Evolutionary conservation across 108 stramenopile species (phyloP), one percentile per base, ranked within the genome.

Genomic region (Conticribra guillardii): DNA sequence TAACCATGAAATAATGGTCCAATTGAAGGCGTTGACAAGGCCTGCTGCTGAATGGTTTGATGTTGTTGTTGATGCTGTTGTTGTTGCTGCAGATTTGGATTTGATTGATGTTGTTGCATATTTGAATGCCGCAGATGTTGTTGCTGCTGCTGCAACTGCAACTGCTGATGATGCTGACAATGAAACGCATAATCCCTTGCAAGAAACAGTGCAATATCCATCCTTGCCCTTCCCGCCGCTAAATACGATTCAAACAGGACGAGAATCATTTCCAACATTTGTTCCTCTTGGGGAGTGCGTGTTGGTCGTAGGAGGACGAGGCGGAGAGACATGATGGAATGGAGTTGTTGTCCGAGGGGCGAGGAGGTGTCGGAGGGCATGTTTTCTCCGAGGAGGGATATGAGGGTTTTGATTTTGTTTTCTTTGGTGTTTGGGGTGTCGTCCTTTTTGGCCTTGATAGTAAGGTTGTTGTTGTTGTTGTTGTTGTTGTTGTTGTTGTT

Each of bases 161-260:
- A 19, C 15, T 64, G 63, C 0, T 32, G 46, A 1, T 22, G 11
- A 3, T 54, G 60, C 48, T 22, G 32, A 11, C 24, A 29, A 31
- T 69, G 60, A 26, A 90, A 77, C 63, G 86, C 82, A 60, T 58
- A 93, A 56, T 93, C 92, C 21, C 92, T 64, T 31, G 84, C 81
- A 26, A 89, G 75, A 84, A 90, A 80, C 67, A 80, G 65, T 15
- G 85, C 83, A 55, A 84, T 83, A 22, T 90, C 88, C 21, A 54
- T n/a, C 2, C 65, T 45, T 4, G 74, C 33, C 9, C 84, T 63
- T 1, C 85, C 82, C n/a, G 80, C 70, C 14, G 62, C 33, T 15
- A 76, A 27, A 64, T 89, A 89, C 0, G 86, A 87, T 21, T 79
- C 69, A 50, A 79, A 90, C 29, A 83, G 83, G 17, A 73, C 64